A percentile compares a stretch with the other conserved stretches of the same genome.
These are phyloP conservation scores for Trypanosoma boissoni DNA, from an alignment of 208 protist species.

Conservation along the genomic window DNA sequence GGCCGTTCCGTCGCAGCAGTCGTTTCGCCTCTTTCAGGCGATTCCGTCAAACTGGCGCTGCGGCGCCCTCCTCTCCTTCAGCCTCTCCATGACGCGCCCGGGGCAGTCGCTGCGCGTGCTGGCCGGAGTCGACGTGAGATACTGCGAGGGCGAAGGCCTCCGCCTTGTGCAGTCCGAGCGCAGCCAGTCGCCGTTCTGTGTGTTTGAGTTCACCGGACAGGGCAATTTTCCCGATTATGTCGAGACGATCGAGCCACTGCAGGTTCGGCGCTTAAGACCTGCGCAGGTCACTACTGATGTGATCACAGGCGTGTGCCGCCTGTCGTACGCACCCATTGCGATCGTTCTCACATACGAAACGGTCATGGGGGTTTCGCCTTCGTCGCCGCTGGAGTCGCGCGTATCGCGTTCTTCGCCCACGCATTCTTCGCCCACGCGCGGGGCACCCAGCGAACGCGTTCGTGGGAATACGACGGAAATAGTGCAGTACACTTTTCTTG, in stretches of 20 bases:
- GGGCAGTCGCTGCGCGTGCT: constrained; percentile 27
- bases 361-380: background rate
- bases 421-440: background rate
- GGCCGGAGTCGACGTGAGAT: constrained; percentile 34
- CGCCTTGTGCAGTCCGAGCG: constrained; percentile 18
- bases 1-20: constrained; percentile 31
- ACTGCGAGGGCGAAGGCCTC: constrained; percentile 30
- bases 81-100: constrained; percentile 1
- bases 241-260: constrained; percentile 3
- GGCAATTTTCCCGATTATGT: constrained; percentile 12
- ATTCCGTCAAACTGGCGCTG: background rate
- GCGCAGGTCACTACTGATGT: background rate
- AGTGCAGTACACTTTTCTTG: constrained; percentile 28
- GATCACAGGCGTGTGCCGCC: background rate
- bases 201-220: constrained; percentile 13
- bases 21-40: constrained; percentile 24
- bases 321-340: constrained; percentile 28
- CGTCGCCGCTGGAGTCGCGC: background rate
- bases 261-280: constrained; percentile 7
- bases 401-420: background rate
- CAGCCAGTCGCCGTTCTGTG: constrained; percentile 31
- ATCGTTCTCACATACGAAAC: constrained; percentile 25
- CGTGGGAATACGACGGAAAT: background rate
- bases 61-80: constrained; percentile 17
- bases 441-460: too few species aligned